Evolutionary conservation across 257 asterid species (phyloP).

Genomic region (Solanum clarkiae): DNA sequence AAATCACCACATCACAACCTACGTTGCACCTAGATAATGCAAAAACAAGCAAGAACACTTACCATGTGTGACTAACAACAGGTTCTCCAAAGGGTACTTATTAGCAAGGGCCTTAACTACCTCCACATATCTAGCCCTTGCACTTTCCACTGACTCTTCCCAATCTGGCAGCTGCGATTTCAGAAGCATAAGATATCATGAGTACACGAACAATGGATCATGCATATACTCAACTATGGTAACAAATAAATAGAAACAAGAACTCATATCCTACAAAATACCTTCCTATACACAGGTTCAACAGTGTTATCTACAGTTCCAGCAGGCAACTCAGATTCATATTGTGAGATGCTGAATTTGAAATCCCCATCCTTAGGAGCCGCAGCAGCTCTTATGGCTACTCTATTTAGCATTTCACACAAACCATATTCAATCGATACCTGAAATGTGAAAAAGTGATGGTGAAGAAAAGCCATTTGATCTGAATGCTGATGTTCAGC

Average conservation of each 20-base stretch:
- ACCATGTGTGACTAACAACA: slow-evolving; percentile 89
- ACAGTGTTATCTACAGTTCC: slow-evolving; percentile 47
- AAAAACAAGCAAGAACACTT: slow-evolving; percentile 5
- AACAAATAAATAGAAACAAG: background rate
- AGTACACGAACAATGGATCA: background rate
- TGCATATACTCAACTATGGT: background rate
- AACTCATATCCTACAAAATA: slow-evolving; percentile 1
- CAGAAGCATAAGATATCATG: background rate
- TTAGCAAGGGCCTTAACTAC: slow-evolving; percentile 66
- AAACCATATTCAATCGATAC: slow-evolving; percentile 77
- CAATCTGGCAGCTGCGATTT: slow-evolving; percentile 56
- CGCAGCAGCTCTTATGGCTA: slow-evolving; percentile 46
- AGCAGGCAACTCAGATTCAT: slow-evolving; percentile 58
- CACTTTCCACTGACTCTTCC: slow-evolving; percentile 48
- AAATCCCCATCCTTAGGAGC: slow-evolving; percentile 74
- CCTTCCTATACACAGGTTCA: slow-evolving; percentile 52
- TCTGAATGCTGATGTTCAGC: background rate
- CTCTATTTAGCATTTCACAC: slow-evolving; percentile 68
- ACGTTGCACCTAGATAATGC: background rate
- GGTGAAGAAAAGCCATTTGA: background rate
- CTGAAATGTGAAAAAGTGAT: slow-evolving; percentile 10
- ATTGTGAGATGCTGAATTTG: slow-evolving; percentile 41
- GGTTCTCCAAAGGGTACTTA: slow-evolving; percentile 72
- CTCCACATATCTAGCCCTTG: slow-evolving; percentile 44
- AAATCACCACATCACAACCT: background rate